Conservation (phyloP, 225 moss, liverwort and hornwort genomes). For the Sphagnum tenellum region DNA sequence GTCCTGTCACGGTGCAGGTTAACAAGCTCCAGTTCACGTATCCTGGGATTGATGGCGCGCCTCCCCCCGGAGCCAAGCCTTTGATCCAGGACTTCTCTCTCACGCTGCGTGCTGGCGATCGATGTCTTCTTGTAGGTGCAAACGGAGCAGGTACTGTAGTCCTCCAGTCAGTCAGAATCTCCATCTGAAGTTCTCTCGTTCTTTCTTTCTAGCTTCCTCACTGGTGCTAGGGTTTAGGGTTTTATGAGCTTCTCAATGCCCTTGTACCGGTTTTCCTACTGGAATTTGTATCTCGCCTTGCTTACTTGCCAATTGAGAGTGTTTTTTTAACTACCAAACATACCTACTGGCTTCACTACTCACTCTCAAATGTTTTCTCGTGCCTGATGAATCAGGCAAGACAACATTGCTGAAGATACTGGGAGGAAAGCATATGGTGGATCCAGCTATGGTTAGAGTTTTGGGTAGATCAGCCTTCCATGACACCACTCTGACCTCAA, state of each 20-base stretch:
- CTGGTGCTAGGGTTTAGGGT: too few relatives aligned
- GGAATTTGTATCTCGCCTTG: neutral
- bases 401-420: constrained; percentile 77
- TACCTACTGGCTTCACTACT: too few relatives aligned
- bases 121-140: constrained; percentile 93
- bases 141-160: constrained; percentile 73
- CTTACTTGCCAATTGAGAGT: neutral
- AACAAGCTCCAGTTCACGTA: constrained; percentile 66
- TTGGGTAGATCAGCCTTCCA: constrained; percentile 94
- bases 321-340: too few relatives aligned
- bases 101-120: constrained; percentile 70
- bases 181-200: neutral
- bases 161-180: neutral
- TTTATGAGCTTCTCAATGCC: too few relatives aligned
- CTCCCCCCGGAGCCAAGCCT: constrained; percentile 76
- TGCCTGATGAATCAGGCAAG: constrained; percentile 42
- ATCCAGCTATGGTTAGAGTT: constrained; percentile 77
- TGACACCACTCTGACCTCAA: constrained; percentile 71
- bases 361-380: too few relatives aligned
- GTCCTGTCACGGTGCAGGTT: constrained; percentile 47
- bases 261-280: too few relatives aligned
- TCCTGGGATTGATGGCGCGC: constrained; percentile 86
- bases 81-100: constrained; percentile 72
- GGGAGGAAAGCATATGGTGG: constrained; percentile 97
- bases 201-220: neutral